These are phyloP conservation scores for Aspergillus alliaceus DNA, from an alignment of 2,329 filamentous ascomycete genomes.

Conservation along the genomic window DNA sequence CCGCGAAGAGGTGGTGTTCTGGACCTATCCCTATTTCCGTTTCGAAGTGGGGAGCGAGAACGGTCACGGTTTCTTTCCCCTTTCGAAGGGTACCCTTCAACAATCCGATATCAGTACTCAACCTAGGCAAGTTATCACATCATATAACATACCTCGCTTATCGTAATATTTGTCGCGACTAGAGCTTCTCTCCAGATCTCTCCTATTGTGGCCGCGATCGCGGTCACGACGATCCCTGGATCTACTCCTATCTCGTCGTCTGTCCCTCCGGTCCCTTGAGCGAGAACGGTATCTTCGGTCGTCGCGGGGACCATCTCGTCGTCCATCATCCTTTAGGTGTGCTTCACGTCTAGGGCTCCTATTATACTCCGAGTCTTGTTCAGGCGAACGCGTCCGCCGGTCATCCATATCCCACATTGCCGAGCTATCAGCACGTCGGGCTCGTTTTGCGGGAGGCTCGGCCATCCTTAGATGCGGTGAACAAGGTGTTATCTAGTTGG, in stretches of 20 bases:
- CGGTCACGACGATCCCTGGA: slow-evolving; percentile 42
- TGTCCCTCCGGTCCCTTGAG: slow-evolving; percentile 40
- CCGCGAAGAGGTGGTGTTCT: slow-evolving; percentile 40
- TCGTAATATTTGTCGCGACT: slow-evolving; percentile 40
- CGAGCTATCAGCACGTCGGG: slow-evolving; percentile 57
- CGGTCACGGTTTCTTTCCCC: slow-evolving; percentile 36
- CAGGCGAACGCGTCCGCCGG: slow-evolving; percentile 26
- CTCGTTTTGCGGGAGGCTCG: slow-evolving; percentile 54
- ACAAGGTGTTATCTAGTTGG: background rate
- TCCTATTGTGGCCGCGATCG: slow-evolving; percentile 33
- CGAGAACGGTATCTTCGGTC: slow-evolving; percentile 43
- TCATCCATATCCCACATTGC: slow-evolving; percentile 59
- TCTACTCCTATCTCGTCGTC: slow-evolving; percentile 44
- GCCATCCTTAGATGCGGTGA: slow-evolving; percentile 43
- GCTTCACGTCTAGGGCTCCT: slow-evolving; percentile 39
- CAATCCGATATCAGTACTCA: background rate
- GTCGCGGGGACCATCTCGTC: slow-evolving; percentile 37
- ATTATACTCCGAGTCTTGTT: slow-evolving; percentile 30
- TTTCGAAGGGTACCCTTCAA: slow-evolving; percentile 31
- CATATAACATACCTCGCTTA: slow-evolving; percentile 37
- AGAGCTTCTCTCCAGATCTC: slow-evolving; percentile 41
- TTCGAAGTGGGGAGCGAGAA: slow-evolving; percentile 37
- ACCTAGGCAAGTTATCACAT: background rate
- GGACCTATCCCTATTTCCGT: slow-evolving; percentile 36
- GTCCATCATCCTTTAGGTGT: slow-evolving; percentile 36